phyloP scores from a whole-genome alignment of 768 basidiomycete species.

The Lepiota subincarnata region DNA sequence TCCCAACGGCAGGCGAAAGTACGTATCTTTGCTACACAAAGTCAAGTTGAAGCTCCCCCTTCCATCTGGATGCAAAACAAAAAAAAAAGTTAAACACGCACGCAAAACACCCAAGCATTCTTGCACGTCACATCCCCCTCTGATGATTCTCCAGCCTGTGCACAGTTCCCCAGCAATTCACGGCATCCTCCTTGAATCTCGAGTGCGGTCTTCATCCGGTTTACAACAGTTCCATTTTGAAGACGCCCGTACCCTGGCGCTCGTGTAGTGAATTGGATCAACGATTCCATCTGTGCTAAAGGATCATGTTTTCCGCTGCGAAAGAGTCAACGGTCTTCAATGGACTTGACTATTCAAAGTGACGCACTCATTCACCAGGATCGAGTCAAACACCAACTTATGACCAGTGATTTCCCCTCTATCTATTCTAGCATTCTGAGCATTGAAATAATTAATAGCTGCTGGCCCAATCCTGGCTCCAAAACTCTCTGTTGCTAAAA shows the following conservation, averaged over 20 bases:
- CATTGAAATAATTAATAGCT: background rate
- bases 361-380: constrained; percentile 7
- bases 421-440: constrained; percentile 5
- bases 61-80: too few species aligned
- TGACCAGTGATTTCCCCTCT: background rate
- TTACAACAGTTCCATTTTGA: constrained; percentile 4
- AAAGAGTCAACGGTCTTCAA: too few species aligned
- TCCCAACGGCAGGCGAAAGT: background rate
- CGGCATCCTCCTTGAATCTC: background rate
- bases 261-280: constrained; percentile 1
- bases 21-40: background rate
- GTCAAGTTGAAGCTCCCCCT: too few species aligned
- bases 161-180: background rate
- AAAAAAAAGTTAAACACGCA: background rate
- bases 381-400: background rate
- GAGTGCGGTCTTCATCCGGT: background rate
- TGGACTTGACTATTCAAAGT: too few species aligned
- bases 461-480: constrained; percentile 3
- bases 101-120: background rate
- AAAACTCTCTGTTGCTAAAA: constrained; percentile 7
- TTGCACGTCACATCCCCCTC: background rate
- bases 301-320: constrained; percentile 4
- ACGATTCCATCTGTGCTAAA: constrained; percentile 1
- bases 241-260: constrained; percentile 6
- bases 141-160: background rate